Evolutionary conservation across 1,139 yeast genomes (phyloP), one percentile per base, ranked within the genome.

Genomic region (Saccharomycopsis phalli): DNA sequence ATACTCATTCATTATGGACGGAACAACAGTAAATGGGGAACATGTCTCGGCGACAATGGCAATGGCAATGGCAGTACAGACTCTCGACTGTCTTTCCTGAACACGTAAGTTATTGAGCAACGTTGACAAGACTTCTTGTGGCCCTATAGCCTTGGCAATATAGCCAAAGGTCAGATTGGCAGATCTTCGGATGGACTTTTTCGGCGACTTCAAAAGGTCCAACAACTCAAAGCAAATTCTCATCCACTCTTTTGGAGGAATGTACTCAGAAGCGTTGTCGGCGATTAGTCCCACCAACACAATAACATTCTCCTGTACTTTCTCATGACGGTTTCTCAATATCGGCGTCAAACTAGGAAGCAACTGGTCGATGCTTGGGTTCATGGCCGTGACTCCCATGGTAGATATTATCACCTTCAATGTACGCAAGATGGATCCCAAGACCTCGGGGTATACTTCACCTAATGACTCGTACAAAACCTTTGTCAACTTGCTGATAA

Each of bases 211-310:
- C 47, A 93, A 68, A 76, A 91, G 77, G 50, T 91, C 98, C 34
- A 93, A 62, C 34, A 93, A 64, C 55, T 88, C 96, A 60, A 84
- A 87, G 53, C 96, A 84, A 23, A 91, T 84, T 47, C 98, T 70
- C 94, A 91, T 86, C 98, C 98, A 93, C 59, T 93, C 99, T 47
- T 86, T 77, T 2, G 95, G 94, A 38, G 88, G 78, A 18, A 88
- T 86, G 41, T 76, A 75, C 51, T 84, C 94, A 0, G 95, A 78
- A n/a, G 86, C 91, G 39, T 77, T 70, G 41, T 71, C 74, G 0
- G 97, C 96, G 41, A 91, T 81, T 36, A 76, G 65, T 2, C 96
- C 96, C 21, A 93, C 81, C 21, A 91, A 63, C 39, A 71, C 75
- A 33, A 91, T 81, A 14, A 93, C 76, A 47, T 81, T 74, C 49